Base-by-base conservation (phyloP, 2,329 filamentous ascomycete species). In the Epichloe glyceriae region DNA sequence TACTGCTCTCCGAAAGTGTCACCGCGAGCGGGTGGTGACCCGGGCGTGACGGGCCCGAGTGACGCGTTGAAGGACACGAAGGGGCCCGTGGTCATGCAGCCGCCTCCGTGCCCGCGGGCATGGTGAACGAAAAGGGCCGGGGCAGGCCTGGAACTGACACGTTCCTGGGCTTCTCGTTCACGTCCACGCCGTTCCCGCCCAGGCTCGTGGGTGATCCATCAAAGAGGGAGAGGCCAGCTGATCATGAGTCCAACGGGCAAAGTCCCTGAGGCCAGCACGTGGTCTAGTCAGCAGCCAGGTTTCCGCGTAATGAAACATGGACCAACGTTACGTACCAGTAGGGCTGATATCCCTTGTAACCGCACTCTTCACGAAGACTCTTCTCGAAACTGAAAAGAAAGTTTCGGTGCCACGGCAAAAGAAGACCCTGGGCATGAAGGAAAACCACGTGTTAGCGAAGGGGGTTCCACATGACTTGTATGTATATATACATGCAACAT, bases 281-380 rank as follows among this genome's bases (percentile, higher is more conserved):
- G 8, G 22, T 26, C 22, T 26, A 26, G 22, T 26, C 22, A 26
- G 22, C 22, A 3, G 22, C 22, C 22, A 26, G 6, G 22, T 26
- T 26, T 7, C 2, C 6, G 7, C 10, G 1, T 22, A n/a, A n/a
- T n/a, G n/a, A n/a, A 30, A 10, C 26, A 30, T 30, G 7, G 10
- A 10, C 7, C 8, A 30, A 3, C 8, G 26, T 3, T 10, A 10
- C 26, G 33, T 48, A 48, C 52, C 52, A 53, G 46, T 53, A 53
- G 20, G 52, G 52, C 14, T 51, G 52, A 19, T 39, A 37, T 8
- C 53, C 53, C n/a, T 45, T 58, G 55, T 71, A 73, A 5, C 64
- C 65, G 53, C 70, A 73, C 54, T 73, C 70, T 1, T 64, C 59
- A n/a, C 63, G 61, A 38, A 72, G 58, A 5, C 62, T 66, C 17